Evolutionary conservation across 1,284 basidiomycete genomes (phyloP), one percentile per base, ranked within the genome.

Genomic region (Boletellus deceptivus): DNA sequence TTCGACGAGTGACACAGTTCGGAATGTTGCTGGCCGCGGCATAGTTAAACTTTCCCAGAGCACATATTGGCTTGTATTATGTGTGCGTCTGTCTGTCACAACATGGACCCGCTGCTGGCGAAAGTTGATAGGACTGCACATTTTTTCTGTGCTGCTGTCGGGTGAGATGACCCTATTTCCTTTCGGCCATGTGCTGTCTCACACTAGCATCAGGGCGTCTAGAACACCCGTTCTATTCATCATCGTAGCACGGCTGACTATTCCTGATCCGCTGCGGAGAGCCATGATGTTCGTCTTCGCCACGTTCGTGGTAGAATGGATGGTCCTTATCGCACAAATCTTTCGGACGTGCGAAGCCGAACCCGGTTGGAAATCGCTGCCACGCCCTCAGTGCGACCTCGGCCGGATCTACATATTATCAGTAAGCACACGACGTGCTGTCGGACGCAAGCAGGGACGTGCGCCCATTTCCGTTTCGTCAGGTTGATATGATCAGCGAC

Each of bases 401-500:
- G 38, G 20, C 4, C 3, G 20, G 13, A 10, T 39, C 3, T 20
- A 20, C 13, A 39, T 24, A 3, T 20, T 22, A 24, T 22, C 24
- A 13, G 25, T 47, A 47, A 47, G 46, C 14, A 27, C 13, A 13
- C 17, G 8, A 7, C 14, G 3, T 14, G 4, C 11, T 33, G n/a
- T 16, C 7, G 34, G 14, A n/a, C 34, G 7, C 1, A 25, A 13
- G 20, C 10, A 11, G 18, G 20, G 40, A 16, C 4, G 11, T 4
- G 14, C 2, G n/a, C 35, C 4, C 10, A 11, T 7, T 3, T 46
- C 7, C 0, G 6, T 24, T 20, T 27, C 0, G 6, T 24, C 14
- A 29, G 43, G 46, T 38, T 29, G 46, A 47, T 29, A 38, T 47
- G 16, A 16, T 47, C 6, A 39, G 46, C 3, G 46, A 47, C 38